Base-by-base conservation (phyloP, 345 rosid species). In the Stellera chamaejasme region DNA sequence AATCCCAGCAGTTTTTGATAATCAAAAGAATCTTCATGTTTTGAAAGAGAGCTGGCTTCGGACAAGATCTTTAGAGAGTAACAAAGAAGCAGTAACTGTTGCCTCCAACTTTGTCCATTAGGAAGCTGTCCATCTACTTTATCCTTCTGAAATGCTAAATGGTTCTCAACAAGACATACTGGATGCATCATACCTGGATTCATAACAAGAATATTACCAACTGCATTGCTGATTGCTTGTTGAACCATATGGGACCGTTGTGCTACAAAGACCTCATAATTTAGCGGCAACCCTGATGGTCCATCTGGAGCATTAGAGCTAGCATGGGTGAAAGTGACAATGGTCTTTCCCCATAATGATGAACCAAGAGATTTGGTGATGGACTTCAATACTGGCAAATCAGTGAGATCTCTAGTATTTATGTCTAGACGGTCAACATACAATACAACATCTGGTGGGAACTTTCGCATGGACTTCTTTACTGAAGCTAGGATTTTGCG, bases 351-450 rank as follows among this genome's bases (percentile, higher is more conserved):
- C 98, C 98, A 87, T 65, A 91, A 62, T 0, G 85, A 78, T 32
- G 83, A 58, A 13, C 88, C 71, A 0, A 91, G 80, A 36, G 68
- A 61, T 52, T 27, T 44, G 25, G 85, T 83, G 23, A 91, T 51
- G 26, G 55, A 72, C 47, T 42, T 71, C 36, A 87, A 64, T 66
- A 83, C 52, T 46, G 74, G 78, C 44, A 75, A 52, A 65, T 87
- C 90, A 45, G 14, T 71, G 26, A 45, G 54, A 59, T 74, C 76
- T 46, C 56, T 61, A 19, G 65, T 58, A 52, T 65, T 59, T 48
- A 55, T 69, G 59, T 83, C 94, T 52, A 91, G 59, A 50, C 98
- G 80, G 69, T 84, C 90, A 49, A 85, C 75, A 51, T 83, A 91
- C 43, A 91, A 88, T 51, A 90, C 69, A 47, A 77, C 62, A 73